A percentile compares a stretch with the other conserved stretches of the same genome.
phyloP scores from a whole-genome alignment of 768 basidiomycete species.

The Mycena vitilis region DNA sequence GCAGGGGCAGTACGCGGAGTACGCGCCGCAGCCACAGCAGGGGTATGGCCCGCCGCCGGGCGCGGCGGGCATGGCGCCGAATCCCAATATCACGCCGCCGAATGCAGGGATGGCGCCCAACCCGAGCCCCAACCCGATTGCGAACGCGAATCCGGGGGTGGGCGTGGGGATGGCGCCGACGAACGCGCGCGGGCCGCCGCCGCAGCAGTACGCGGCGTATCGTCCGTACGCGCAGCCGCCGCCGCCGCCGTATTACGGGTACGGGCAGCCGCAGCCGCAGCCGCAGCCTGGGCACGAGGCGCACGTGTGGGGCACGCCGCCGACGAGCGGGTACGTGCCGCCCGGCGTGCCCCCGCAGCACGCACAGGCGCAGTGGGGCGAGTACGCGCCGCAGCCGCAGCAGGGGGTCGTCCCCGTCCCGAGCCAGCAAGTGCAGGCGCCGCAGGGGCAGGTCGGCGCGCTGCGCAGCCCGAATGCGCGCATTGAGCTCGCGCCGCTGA shows the following conservation, averaged over 20 bases:
- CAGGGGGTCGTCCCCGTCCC: no score
- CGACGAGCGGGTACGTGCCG: constrained; percentile 34
- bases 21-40: not conserved
- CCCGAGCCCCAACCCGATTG: not conserved
- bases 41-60: constrained; percentile 13
- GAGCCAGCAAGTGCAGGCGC: constrained; percentile 29
- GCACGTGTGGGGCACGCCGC: constrained; percentile 41
- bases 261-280: constrained; percentile 28
- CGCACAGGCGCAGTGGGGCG: constrained; percentile 22
- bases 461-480: constrained; percentile 48
- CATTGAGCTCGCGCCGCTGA: constrained; percentile 69
- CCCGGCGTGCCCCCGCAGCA: constrained; percentile 22
- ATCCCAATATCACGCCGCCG: not conserved
- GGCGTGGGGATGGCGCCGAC: not conserved
- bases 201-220: constrained; percentile 41
- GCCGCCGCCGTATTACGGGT: constrained; percentile 39
- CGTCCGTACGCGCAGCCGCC: constrained; percentile 39
- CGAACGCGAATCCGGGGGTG: constrained; percentile 9
- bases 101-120: not conserved
- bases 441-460: constrained; percentile 37
- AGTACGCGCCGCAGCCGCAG: constrained; percentile 34
- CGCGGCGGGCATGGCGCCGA: not conserved
- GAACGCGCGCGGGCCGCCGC: constrained; percentile 37
- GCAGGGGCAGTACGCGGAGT: not conserved
- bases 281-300: constrained; percentile 40